Base-by-base conservation (phyloP, 2,329 filamentous ascomycete genomes). In the Teratosphaeria zuluensis region DNA sequence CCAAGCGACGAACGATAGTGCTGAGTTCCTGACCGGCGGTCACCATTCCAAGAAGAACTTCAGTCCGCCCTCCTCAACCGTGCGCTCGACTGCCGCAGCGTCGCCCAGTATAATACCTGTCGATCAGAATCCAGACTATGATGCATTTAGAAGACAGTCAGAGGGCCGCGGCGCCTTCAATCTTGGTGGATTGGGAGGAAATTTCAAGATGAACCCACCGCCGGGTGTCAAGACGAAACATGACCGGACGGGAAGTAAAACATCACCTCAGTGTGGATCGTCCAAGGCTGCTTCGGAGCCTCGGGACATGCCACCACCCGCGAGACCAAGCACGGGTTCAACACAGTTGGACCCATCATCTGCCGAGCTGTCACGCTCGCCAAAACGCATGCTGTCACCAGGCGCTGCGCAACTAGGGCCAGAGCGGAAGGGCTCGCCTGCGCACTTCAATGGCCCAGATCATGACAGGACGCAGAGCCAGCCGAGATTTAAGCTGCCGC, bases 41-140 rank as follows among this genome's bases (percentile, higher is more conserved):
- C 78, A 79, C 35, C 78, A 88, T 62, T 80, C 85, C 1, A 83
- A 83, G 58, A 84, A 84, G 63, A 89, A 89, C 72, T 92, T 89
- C 88, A 89, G 86, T 65, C 82, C 87, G 8, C 81, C 85, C 0
- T 85, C 84, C 8, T 88, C 86, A 0, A 86, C 87, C 4, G 81
- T 90, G 54, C 84, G 84, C 67, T 88, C 86, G 0, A 89, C 88
- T 56, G 83, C 80, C 21, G 82, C 85, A 16, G 81, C 83, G 2
- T 81, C 88, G 8, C 88, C 89, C 2, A 84, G 84, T 62, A 81
- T 86, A 63, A 76, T 90, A 6, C 82, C 89, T 0, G 76, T 90
- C 55, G 88, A 92, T 66, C 84, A 86, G 35, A 91, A 92, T 66
- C 83, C 88, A 6, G 86, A 91, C n/a, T 92, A 88, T 63, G 89